Evolutionary conservation across 495 filamentous ascomycete species (phyloP).

Genomic region (Neurospora hispaniola): DNA sequence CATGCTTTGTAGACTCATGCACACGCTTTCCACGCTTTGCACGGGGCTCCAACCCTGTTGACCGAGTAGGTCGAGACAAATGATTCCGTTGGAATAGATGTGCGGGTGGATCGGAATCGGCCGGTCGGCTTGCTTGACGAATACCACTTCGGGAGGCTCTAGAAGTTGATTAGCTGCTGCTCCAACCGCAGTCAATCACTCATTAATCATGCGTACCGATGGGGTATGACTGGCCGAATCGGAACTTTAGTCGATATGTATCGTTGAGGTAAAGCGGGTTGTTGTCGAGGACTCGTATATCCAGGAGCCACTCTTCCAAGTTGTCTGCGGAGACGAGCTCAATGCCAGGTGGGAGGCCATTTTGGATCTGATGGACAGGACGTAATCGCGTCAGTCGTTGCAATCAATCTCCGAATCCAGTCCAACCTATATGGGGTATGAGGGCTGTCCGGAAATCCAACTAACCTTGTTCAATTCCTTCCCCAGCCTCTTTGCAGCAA

Average conservation of each 20-base stretch:
- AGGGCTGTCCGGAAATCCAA: not conserved
- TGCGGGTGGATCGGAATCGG: conserved; percentile 93
- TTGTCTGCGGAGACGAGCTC: conserved; percentile 67
- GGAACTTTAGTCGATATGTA: conserved; percentile 77
- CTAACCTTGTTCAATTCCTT: conserved; percentile 44
- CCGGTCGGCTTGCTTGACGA: conserved; percentile 53
- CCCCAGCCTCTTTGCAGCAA: conserved; percentile 38
- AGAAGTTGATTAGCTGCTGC: conserved; percentile 10
- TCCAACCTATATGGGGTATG: not conserved
- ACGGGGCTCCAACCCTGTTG: conserved; percentile 86
- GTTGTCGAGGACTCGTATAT: conserved; percentile 80
- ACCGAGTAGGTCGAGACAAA: conserved; percentile 90
- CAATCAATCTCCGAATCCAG: not conserved
- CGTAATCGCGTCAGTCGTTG: conserved; percentile 7
- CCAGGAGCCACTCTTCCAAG: conserved; percentile 84
- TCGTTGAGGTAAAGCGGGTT: conserved; percentile 84
- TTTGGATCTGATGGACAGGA: conserved; percentile 35
- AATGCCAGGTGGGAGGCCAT: conserved; percentile 59
- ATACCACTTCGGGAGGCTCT: conserved; percentile 92
- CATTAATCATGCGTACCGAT: conserved; percentile 53
- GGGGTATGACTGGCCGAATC: conserved; percentile 73
- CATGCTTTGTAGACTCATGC: conserved; percentile 98
- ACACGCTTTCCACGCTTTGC: conserved; percentile 92
- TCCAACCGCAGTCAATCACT: not conserved
- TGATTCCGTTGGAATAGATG: conserved; percentile 96